Evolutionary conservation across 495 filamentous ascomycete genomes (phyloP), one percentile per base, ranked within the genome.

Genomic region (Amorphotheca resinae): DNA sequence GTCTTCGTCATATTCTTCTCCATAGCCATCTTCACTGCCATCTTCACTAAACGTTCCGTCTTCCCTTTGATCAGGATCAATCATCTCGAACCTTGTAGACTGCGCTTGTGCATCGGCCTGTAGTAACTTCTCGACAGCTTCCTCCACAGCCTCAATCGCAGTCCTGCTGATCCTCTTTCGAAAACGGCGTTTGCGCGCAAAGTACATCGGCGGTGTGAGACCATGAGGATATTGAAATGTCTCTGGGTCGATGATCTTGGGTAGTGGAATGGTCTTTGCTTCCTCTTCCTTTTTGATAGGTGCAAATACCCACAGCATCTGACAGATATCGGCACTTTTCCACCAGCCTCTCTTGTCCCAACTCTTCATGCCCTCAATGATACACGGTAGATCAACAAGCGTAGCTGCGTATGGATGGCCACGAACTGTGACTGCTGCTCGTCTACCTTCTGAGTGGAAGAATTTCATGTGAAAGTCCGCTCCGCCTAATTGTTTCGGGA

Each of bases 291-390:
- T 77, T 9, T 68, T 53, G 18, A 93, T 76, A 23, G 56, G 65
- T 2, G 82, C 82, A 43, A 88, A 70, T 0, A 95, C 82, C 22
- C 93, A 63, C 2, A 96, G 68, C 84, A 99, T 94, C 67, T 99
- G 93, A 46, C 81, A 91, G 6, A 99, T 77, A 62, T 99, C 93
- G 2, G 84, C 84, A 3, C 80, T 82, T 63, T 99, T 99, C 66
- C 87, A 87, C 75, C 87, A 91, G 17, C 79, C 74, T 46, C 80
- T 84, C 57, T 79, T 80, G 54, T 96, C 91, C 81, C 91, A 95
- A 40, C 80, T 88, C 64, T 99, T 99, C 79, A 93, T 93, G 7
- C 79, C 82, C 61, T 99, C 91, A 1, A 93, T 76, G 44, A 99
- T 81, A 49, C 80, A 89, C 0, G 91, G 91, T 9, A 99, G 66